Evolutionary conservation across 1,284 basidiomycete species (phyloP).

Genomic region (Trichosporon coremiiforme): DNA sequence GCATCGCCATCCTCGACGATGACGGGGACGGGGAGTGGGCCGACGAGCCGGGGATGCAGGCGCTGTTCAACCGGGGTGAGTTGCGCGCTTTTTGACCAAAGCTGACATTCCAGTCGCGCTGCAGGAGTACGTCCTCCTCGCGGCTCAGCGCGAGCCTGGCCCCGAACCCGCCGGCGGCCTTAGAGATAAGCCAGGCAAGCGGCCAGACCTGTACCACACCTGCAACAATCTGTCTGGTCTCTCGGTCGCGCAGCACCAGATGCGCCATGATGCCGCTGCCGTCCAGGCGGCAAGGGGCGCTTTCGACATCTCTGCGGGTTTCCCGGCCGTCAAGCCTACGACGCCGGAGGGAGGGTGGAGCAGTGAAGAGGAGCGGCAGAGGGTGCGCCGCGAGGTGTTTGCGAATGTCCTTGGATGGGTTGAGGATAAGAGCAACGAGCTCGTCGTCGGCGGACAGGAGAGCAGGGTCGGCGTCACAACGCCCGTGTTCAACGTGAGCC

Average conservation of each 20-base stretch:
- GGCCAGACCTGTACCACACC: slow-evolving; percentile 86
- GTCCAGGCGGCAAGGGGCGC: slow-evolving; percentile 56
- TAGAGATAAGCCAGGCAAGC: slow-evolving; percentile 92
- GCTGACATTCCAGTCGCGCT: slow-evolving; percentile 62
- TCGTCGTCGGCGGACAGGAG: slow-evolving; percentile 65
- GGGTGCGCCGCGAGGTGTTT: slow-evolving; percentile 64
- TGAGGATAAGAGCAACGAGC: slow-evolving; percentile 67
- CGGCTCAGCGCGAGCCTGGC: slow-evolving; percentile 69
- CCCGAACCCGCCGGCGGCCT: slow-evolving; percentile 68
- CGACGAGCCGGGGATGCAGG: slow-evolving; percentile 24
- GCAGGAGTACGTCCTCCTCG: slow-evolving; percentile 84
- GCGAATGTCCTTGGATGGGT: slow-evolving; percentile 69
- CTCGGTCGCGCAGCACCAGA: slow-evolving; percentile 79
- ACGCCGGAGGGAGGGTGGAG: slow-evolving; percentile 38
- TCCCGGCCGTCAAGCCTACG: slow-evolving; percentile 41
- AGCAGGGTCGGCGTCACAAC: slow-evolving; percentile 83
- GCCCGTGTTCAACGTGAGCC: slow-evolving; percentile 80
- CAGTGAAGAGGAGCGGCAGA: slow-evolving; percentile 50
- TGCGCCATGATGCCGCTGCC: slow-evolving; percentile 61
- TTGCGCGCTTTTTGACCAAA: background rate
- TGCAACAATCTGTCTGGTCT: slow-evolving; percentile 85
- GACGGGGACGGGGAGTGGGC: slow-evolving; percentile 42
- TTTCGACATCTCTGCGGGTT: slow-evolving; percentile 40
- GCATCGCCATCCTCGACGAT: slow-evolving; percentile 27
- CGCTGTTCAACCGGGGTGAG: slow-evolving; percentile 56